These are phyloP conservation scores for Corallochytrium limacisporum DNA, from an alignment of 78 protist species.

Conservation along the genomic window DNA sequence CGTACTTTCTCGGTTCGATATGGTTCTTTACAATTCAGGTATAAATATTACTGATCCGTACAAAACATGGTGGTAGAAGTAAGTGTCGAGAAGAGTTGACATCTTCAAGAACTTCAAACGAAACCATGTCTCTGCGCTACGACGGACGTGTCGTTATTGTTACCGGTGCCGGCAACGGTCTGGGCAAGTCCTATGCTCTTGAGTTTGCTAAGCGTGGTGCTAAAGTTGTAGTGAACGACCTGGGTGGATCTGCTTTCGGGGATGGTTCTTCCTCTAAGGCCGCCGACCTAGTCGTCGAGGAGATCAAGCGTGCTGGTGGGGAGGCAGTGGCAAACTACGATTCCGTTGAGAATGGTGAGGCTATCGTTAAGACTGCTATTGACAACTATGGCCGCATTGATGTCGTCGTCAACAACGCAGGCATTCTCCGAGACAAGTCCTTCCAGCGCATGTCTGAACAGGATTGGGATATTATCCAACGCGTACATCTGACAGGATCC, in stretches of 20 bases:
- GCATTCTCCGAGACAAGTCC: slow-evolving; percentile 58
- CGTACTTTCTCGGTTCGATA: too few species aligned
- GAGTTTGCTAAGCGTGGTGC: slow-evolving; percentile 65
- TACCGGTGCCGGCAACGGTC: slow-evolving; percentile 73
- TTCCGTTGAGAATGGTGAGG: slow-evolving; percentile 58
- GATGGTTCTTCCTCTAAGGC: slow-evolving; percentile 35
- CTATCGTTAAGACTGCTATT: slow-evolving; percentile 49
- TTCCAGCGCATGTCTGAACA: slow-evolving; percentile 52
- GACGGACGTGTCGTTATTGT: slow-evolving; percentile 44
- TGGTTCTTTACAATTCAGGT: too few species aligned
- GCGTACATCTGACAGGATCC: slow-evolving; percentile 61
- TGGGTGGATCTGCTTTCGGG: slow-evolving; percentile 46
- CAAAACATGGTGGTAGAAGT: too few species aligned
- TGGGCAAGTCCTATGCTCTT: slow-evolving; percentile 39
- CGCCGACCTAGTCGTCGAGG: slow-evolving; percentile 62
- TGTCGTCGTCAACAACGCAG: slow-evolving; percentile 68
- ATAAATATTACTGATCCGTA: too few species aligned
- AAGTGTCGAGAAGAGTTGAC: too few species aligned
- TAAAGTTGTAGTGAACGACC: slow-evolving; percentile 66
- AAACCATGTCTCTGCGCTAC: too few species aligned
- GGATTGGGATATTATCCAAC: slow-evolving; percentile 61
- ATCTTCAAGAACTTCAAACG: too few species aligned
- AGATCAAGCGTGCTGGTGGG: slow-evolving; percentile 65
- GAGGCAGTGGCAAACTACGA: slow-evolving; percentile 63
- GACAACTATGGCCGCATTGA: slow-evolving; percentile 61